Evolutionary conservation across 768 basidiomycete species (phyloP).

Genomic region (Mycena floridula): DNA sequence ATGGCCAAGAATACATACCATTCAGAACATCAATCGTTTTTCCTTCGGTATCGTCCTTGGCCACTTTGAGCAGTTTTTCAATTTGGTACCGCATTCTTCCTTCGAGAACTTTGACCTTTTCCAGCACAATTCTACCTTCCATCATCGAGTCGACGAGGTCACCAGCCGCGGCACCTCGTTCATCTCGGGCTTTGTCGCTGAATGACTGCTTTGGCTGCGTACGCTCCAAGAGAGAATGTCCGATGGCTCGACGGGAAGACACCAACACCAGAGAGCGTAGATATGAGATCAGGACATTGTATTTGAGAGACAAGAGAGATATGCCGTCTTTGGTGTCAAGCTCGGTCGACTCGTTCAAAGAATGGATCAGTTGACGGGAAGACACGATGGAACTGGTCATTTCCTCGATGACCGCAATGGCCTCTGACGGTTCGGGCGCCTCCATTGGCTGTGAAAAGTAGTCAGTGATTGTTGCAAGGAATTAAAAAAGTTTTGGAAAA

Average conservation of each 20-base stretch:
- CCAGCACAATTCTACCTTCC: slow-evolving; percentile 75
- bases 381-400: slow-evolving; percentile 62
- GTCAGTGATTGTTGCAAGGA: slow-evolving; percentile 6
- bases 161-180: slow-evolving; percentile 55
- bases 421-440: slow-evolving; percentile 15
- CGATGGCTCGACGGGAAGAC: slow-evolving; percentile 61
- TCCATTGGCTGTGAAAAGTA: slow-evolving; percentile 4
- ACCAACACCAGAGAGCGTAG: slow-evolving; percentile 78
- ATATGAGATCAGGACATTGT: slow-evolving; percentile 78
- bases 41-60: slow-evolving; percentile 50
- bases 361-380: slow-evolving; percentile 48
- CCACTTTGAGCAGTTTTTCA: slow-evolving; percentile 81
- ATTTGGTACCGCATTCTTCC: slow-evolving; percentile 91
- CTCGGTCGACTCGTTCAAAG: slow-evolving; percentile 33
- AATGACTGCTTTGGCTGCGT: slow-evolving; percentile 47
- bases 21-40: slow-evolving; percentile 34
- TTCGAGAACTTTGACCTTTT: slow-evolving; percentile 84
- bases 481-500: slow-evolving; percentile 3
- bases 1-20: slow-evolving; percentile 38
- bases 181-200: slow-evolving; percentile 39
- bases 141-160: slow-evolving; percentile 79
- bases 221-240: slow-evolving; percentile 52
- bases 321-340: slow-evolving; percentile 72
- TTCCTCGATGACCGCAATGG: slow-evolving; percentile 31
- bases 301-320: slow-evolving; percentile 85